Evolutionary conservation across 306 rosid species (phyloP).

Genomic region (Lagenaria siceraria): DNA sequence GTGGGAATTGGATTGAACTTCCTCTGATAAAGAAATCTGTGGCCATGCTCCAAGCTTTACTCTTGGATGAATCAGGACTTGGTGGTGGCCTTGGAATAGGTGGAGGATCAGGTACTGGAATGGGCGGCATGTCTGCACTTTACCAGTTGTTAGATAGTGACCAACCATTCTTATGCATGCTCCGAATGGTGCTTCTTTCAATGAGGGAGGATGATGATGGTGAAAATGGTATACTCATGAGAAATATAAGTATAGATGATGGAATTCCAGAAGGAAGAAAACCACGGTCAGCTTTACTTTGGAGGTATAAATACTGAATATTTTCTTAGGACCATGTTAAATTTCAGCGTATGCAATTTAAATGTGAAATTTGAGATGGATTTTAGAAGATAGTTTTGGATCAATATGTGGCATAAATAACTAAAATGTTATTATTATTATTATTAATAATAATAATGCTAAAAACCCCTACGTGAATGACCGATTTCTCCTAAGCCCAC

Average conservation of each 20-base stretch:
- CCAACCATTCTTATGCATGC: conserved; percentile 97
- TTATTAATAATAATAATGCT: neutral
- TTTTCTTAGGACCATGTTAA: neutral
- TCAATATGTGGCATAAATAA: neutral
- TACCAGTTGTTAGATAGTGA: conserved; percentile 96
- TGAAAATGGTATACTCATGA: conserved; percentile 39
- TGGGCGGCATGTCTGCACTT: conserved; percentile 95
- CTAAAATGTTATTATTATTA: neutral
- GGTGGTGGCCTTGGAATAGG: conserved; percentile 99
- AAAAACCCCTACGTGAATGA: neutral
- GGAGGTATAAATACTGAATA: conserved; percentile 49
- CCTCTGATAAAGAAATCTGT: conserved; percentile 81
- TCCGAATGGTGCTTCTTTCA: conserved; percentile 90
- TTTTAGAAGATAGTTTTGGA: neutral
- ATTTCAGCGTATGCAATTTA: neutral
- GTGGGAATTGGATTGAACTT: conserved; percentile 81
- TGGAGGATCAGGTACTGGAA: conserved; percentile 98
- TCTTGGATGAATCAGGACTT: conserved; percentile 85
- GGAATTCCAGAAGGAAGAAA: conserved; percentile 54
- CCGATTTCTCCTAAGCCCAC: neutral
- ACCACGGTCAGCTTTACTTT: conserved; percentile 61
- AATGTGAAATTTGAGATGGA: neutral
- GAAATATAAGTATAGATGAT: conserved; percentile 35
- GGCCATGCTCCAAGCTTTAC: conserved; percentile 89
- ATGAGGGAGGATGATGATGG: conserved; percentile 93